phyloP scores from a whole-genome alignment of 148 eudicot genomes.

The Dianthus caryophyllus region DNA sequence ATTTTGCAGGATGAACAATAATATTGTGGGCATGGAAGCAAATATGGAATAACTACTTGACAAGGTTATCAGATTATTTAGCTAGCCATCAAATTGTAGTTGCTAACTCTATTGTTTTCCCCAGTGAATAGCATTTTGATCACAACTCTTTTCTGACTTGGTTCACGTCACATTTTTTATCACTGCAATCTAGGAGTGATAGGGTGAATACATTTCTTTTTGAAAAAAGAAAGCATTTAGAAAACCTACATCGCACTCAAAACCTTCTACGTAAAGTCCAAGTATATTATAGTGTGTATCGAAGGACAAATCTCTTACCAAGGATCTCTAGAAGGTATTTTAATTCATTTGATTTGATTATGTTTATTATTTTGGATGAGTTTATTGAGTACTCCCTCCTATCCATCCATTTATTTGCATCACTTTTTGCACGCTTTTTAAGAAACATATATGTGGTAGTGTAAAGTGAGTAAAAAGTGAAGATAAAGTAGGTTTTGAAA shows the following conservation, averaged over 20 bases:
- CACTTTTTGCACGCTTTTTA: too few relatives aligned
- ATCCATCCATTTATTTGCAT: too few relatives aligned
- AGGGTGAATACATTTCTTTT: conserved; percentile 92
- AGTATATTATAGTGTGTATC: conserved; percentile 41
- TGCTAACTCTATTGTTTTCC: background rate
- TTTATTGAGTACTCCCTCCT: too few relatives aligned
- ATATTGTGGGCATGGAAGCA: conserved; percentile 93
- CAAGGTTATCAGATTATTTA: conserved; percentile 52
- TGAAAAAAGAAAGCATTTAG: conserved; percentile 92
- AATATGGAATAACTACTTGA: conserved; percentile 97
- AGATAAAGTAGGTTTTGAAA: too few relatives aligned
- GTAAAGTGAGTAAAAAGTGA: too few relatives aligned
- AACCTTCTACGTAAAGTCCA: conserved; percentile 95
- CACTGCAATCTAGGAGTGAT: conserved; percentile 96
- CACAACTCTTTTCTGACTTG: conserved; percentile 10
- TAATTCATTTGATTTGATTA: too few relatives aligned
- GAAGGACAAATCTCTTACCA: too few relatives aligned
- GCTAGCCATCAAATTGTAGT: conserved; percentile 4
- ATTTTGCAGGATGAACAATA: conserved; percentile 76
- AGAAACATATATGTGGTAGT: too few relatives aligned
- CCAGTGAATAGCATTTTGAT: conserved; percentile 2
- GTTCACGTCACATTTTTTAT: conserved; percentile 55
- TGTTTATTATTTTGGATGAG: too few relatives aligned
- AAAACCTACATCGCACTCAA: conserved; percentile 91
- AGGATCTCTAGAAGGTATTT: too few relatives aligned